Conservation (phyloP, 148 eudicot species). For the Rhododendron mucronatum region DNA sequence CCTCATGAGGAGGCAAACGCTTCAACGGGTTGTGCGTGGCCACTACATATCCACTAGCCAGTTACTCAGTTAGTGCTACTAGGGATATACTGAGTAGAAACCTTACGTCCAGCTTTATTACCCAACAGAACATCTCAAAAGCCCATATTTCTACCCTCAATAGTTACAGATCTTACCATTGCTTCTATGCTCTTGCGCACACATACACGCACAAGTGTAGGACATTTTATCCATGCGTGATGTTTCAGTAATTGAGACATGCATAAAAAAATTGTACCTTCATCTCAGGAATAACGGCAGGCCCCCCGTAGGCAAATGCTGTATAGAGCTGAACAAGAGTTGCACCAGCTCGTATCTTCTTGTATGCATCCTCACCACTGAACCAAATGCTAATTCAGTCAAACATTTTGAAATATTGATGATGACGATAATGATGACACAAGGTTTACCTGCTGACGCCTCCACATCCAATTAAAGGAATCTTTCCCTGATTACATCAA, state of each 20-base stretch:
- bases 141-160: neutral
- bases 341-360: conserved; percentile 93
- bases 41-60: neutral
- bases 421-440: conserved; percentile 1
- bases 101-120: neutral
- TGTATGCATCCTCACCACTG: conserved; percentile 98
- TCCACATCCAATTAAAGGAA: conserved; percentile 93
- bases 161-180: neutral
- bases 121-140: neutral
- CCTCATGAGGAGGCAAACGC: neutral
- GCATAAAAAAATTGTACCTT: conserved; percentile 43
- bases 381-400: conserved; percentile 17
- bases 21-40: neutral
- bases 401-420: neutral
- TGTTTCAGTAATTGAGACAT: neutral
- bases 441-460: conserved; percentile 77
- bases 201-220: neutral
- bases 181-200: neutral
- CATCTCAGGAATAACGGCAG: conserved; percentile 89
- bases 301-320: conserved; percentile 93
- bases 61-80: neutral
- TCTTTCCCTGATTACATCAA: conserved; percentile 52
- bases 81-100: neutral
- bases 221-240: neutral
- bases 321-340: conserved; percentile 90